Evolutionary conservation across 2,329 filamentous ascomycete genomes (phyloP).

Genomic region (Phaeosphaeriaceae sp.): DNA sequence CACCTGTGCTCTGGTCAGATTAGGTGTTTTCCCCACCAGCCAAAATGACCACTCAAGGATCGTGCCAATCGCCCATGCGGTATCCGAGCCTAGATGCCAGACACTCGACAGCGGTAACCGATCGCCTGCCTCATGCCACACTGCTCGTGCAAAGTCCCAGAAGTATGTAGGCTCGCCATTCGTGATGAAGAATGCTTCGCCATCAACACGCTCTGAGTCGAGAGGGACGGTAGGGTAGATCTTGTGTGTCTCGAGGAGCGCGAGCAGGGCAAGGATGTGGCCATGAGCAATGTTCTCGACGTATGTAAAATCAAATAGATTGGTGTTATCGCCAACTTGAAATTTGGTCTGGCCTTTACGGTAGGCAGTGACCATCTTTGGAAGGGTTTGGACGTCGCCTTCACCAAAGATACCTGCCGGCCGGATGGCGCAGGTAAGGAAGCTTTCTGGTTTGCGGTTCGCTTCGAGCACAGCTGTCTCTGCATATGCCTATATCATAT

Average conservation of each 20-base stretch:
- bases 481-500: slow-evolving; percentile 48
- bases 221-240: slow-evolving; percentile 48
- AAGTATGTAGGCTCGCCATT: slow-evolving; percentile 59
- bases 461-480: slow-evolving; percentile 56
- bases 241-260: slow-evolving; percentile 55
- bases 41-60: slow-evolving; percentile 55
- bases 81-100: slow-evolving; percentile 52
- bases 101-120: slow-evolving; percentile 46
- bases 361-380: slow-evolving; percentile 53
- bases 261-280: slow-evolving; percentile 58
- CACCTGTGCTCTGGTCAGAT: slow-evolving; percentile 57
- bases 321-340: slow-evolving; percentile 59
- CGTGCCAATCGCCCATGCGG: slow-evolving; percentile 51
- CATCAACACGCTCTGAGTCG: slow-evolving; percentile 55
- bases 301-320: slow-evolving; percentile 62
- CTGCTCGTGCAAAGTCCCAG: slow-evolving; percentile 57
- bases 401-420: slow-evolving; percentile 60
- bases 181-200: slow-evolving; percentile 60
- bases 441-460: slow-evolving; percentile 54
- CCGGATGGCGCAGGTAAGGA: slow-evolving; percentile 58
- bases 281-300: slow-evolving; percentile 60
- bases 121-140: slow-evolving; percentile 55
- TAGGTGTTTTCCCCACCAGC: slow-evolving; percentile 53
- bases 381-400: slow-evolving; percentile 55
- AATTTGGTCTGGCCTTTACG: slow-evolving; percentile 57